Conservation (phyloP, 371 early-diverging fungal genomes). For the Syncephalastrum racemosum region DNA sequence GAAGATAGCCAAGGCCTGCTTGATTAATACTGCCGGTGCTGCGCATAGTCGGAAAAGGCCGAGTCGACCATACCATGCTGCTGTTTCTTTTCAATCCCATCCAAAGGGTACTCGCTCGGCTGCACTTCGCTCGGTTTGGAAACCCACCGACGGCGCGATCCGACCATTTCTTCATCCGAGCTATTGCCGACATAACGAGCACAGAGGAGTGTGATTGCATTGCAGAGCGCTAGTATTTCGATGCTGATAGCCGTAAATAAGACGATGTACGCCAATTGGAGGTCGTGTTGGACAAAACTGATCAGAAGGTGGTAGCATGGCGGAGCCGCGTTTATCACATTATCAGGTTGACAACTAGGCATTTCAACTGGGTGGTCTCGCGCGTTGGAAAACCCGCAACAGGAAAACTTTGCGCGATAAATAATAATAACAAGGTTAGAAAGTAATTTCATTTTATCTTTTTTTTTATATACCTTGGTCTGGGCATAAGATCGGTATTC, state of each 20-base stretch:
- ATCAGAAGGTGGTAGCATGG: constrained; percentile 31
- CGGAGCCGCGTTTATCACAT: constrained; percentile 23
- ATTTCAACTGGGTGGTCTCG: constrained; percentile 30
- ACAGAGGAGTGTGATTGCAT: constrained; percentile 35
- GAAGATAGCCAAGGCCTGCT: not conserved
- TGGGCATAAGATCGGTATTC: constrained; percentile 35
- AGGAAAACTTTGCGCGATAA: constrained; percentile 34
- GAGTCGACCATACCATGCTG: constrained; percentile 13
- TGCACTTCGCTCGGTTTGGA: constrained; percentile 3
- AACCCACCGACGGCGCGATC: constrained; percentile 3
- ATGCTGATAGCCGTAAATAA: constrained; percentile 35
- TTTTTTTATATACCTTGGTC: constrained; percentile 23
- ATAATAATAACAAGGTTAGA: not conserved
- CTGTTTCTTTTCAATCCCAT: not conserved
- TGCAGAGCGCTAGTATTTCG: constrained; percentile 34
- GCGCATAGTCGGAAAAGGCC: constrained; percentile 4
- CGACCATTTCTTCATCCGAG: not conserved
- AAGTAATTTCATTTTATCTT: not conserved
- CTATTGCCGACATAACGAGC: constrained; percentile 11
- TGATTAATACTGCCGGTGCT: constrained; percentile 6
- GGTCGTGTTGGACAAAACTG: constrained; percentile 18
- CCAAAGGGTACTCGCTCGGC: not conserved
- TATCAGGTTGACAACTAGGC: constrained; percentile 24
- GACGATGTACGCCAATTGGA: constrained; percentile 33
- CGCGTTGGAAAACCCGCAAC: constrained; percentile 36